A percentile compares a stretch with the other conserved stretches of the same genome.
Conservation (phyloP, 225 moss, liverwort and hornwort genomes). For the Polytrichum commune region DNA sequence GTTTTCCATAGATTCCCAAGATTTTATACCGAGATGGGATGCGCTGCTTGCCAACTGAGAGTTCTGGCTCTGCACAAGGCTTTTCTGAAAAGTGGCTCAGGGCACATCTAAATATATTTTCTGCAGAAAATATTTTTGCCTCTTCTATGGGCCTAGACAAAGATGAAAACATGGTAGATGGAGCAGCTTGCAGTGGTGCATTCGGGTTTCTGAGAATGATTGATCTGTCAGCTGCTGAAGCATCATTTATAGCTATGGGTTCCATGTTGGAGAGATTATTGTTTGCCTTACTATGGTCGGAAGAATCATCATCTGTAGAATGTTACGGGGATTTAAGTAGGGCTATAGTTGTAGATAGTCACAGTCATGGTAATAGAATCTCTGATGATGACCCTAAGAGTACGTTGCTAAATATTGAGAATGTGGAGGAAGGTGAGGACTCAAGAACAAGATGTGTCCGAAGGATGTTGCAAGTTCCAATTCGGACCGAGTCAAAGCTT, state of each 20-base stretch:
- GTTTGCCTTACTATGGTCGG: slow-evolving; percentile 45
- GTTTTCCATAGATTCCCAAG: slow-evolving; percentile 64
- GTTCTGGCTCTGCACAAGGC: slow-evolving; percentile 77
- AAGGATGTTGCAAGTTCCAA: slow-evolving; percentile 60
- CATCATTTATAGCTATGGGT: slow-evolving; percentile 62
- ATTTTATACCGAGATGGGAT: slow-evolving; percentile 81
- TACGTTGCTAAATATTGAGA: slow-evolving; percentile 11
- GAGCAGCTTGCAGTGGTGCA: slow-evolving; percentile 29
- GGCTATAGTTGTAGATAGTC: slow-evolving; percentile 14
- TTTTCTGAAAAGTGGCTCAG: slow-evolving; percentile 72
- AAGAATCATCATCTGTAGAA: slow-evolving; percentile 36
- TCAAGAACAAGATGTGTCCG: slow-evolving; percentile 65
- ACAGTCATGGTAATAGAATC: slow-evolving; percentile 5
- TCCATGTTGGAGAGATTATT: slow-evolving; percentile 62
- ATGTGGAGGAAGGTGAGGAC: slow-evolving; percentile 53
- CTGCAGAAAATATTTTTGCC: slow-evolving; percentile 64
- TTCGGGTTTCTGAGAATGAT: slow-evolving; percentile 73
- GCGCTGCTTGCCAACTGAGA: slow-evolving; percentile 68
- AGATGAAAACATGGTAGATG: slow-evolving; percentile 1
- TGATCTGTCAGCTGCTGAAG: slow-evolving; percentile 68
- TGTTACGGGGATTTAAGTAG: slow-evolving; percentile 42
- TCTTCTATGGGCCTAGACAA: slow-evolving; percentile 48
- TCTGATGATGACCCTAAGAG: slow-evolving; percentile 2
- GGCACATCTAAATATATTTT: slow-evolving; percentile 59
- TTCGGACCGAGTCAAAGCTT: slow-evolving; percentile 35